Evolutionary conservation across 2,329 filamentous ascomycete species (phyloP).

Genomic region (Nannizzia gypsea): DNA sequence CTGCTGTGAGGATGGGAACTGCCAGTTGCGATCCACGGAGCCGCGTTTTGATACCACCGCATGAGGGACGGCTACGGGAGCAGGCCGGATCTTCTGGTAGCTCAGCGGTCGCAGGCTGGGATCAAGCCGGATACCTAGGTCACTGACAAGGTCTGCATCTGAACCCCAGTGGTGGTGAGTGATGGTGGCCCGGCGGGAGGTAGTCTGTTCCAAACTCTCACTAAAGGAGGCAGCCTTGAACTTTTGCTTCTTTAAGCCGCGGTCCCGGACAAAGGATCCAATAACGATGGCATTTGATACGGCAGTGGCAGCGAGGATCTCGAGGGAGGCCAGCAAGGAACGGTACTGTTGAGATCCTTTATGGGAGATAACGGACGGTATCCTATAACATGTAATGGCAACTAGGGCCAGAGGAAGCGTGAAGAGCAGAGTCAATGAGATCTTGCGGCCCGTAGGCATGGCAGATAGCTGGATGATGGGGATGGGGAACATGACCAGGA

Average conservation of each 20-base stretch:
- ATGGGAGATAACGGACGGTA: conserved; percentile 62
- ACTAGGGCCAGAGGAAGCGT: conserved; percentile 72
- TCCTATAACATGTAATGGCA: conserved; percentile 64
- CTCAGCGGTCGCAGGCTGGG: conserved; percentile 37
- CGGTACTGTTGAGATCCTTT: conserved; percentile 72
- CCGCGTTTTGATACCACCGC: conserved; percentile 18
- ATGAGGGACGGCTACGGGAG: conserved; percentile 29
- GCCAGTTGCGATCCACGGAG: conserved; percentile 24
- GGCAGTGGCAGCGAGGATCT: conserved; percentile 76
- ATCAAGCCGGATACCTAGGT: conserved; percentile 58
- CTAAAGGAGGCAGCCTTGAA: conserved; percentile 50
- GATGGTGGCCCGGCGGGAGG: conserved; percentile 41
- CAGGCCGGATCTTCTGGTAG: conserved; percentile 24
- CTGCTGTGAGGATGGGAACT: conserved; percentile 17
- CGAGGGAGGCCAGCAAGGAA: conserved; percentile 77
- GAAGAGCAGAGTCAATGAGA: conserved; percentile 70
- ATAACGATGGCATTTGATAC: conserved; percentile 83
- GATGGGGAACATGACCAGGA: conserved; percentile 79
- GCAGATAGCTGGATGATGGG: conserved; percentile 71
- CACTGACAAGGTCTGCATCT: conserved; percentile 78
- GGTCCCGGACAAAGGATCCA: conserved; percentile 82
- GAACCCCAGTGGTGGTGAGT: conserved; percentile 68
- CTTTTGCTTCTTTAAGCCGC: conserved; percentile 78
- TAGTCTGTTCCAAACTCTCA: conserved; percentile 34
- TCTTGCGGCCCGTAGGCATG: conserved; percentile 65